Base-by-base conservation (phyloP, 1,139 yeast genomes). In the Yamadazyma pseudoaaseri region DNA sequence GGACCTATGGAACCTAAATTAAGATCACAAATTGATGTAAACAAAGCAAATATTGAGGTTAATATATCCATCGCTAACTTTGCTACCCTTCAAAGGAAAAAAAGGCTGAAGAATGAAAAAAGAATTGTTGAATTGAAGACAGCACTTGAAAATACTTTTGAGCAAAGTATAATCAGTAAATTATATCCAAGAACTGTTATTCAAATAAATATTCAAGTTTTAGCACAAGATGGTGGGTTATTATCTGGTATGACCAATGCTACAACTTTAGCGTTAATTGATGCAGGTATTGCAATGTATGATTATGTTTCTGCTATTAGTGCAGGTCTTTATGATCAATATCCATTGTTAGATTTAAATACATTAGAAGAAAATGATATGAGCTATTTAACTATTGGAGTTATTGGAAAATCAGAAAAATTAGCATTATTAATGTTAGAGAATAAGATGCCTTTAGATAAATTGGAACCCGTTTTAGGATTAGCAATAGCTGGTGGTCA, bases 211-310 rank as follows among this genome's bases (percentile, higher is more conserved):
- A 64, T 90, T 12, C 86, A 86, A 46, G 89, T 92, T 0, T 66
- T 92, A 39, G 81, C 92, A 7, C 87, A 87, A 49, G 98, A 94
- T 54, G 98, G 98, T 22, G 95, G 96, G 0, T 56, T 90, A 31
- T 62, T 92, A 45, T 78, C 96, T 0, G 73, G 86, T 1, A 77
- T 94, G 49, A 71, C 87, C 31, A 92, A 94, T 54, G 87, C 97
- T n/a, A 76, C 86, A 33, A 86, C 96, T 1, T 64, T 92, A 46
- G 97, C 96, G 0, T 67, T 92, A 32, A 79, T 92, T 29, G 97
- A 94, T 60, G 97, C 97, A 1, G 98, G 98, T 29, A 81, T 92
- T 28, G 86, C 97, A 12, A 83, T 92, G 86, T 84, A 84, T 52
- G 97, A 92, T 55, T 90, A 86, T 53, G 84, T 92, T 10, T 76